Conservation (phyloP, 2,329 filamentous ascomycete genomes). For the Hypomyces rosellus region DNA sequence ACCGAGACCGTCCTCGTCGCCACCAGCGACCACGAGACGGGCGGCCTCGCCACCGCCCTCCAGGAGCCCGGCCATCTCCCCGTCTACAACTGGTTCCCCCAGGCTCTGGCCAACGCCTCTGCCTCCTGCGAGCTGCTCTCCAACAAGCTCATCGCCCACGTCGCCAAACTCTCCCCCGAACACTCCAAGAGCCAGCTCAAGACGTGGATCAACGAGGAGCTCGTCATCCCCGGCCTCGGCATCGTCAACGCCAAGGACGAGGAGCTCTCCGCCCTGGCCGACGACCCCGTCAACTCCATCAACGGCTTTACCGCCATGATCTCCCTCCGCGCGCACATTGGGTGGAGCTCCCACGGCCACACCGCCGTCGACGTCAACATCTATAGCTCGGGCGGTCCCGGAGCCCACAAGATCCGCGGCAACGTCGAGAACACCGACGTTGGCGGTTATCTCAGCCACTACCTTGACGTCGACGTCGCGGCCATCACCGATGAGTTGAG, state of each 20-base stretch:
- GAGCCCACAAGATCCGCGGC: slow-evolving; percentile 60
- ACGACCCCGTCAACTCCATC: slow-evolving; percentile 47
- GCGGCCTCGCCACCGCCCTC: slow-evolving; percentile 74
- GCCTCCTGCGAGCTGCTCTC: slow-evolving; percentile 70
- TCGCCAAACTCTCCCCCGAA: slow-evolving; percentile 34
- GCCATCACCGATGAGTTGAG: slow-evolving; percentile 69
- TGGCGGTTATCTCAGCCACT: slow-evolving; percentile 72
- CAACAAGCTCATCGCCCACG: slow-evolving; percentile 53
- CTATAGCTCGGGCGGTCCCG: slow-evolving; percentile 68
- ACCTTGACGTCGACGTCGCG: slow-evolving; percentile 73
- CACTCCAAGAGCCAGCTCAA: slow-evolving; percentile 38
- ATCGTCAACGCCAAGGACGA: slow-evolving; percentile 64
- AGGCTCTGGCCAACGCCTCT: slow-evolving; percentile 68
- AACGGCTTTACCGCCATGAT: slow-evolving; percentile 75
- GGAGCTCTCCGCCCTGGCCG: slow-evolving; percentile 63
- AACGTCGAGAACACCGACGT: slow-evolving; percentile 96
- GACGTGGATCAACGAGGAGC: slow-evolving; percentile 59
- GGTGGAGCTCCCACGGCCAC: slow-evolving; percentile 93
- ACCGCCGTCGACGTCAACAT: slow-evolving; percentile 94
- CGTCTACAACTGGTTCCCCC: slow-evolving; percentile 72
- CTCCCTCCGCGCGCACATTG: slow-evolving; percentile 78
- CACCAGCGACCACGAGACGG: slow-evolving; percentile 95
- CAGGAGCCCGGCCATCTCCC: slow-evolving; percentile 51
- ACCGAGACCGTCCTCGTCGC: slow-evolving; percentile 75
- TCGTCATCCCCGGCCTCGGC: slow-evolving; percentile 67